Percentiles rank a stretch among this genome's conserved stretches.
Conservation (phyloP, 768 basidiomycete species). For the Tubosaeta brunneosetosa region DNA sequence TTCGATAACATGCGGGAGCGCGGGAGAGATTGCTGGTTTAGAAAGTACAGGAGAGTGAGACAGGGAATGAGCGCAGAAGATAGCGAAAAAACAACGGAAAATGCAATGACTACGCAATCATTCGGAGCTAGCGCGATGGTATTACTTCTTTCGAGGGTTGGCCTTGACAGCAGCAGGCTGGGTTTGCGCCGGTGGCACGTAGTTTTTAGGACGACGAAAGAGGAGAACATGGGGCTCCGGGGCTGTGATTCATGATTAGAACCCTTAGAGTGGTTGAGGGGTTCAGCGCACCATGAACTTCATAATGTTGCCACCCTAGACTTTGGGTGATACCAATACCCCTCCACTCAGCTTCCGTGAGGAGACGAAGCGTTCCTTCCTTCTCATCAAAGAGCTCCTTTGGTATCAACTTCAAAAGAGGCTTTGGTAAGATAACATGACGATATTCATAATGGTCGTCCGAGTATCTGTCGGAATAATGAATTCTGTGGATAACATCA, state of each 20-base stretch:
- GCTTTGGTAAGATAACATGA: constrained; percentile 95
- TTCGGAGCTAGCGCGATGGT: constrained; percentile 1
- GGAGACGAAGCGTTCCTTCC: constrained; percentile 72
- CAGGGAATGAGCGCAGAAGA: constrained; percentile 17
- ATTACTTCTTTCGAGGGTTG: constrained; percentile 43
- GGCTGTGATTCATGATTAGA: constrained; percentile 41
- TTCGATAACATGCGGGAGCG: constrained; percentile 7
- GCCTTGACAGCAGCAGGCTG: constrained; percentile 34
- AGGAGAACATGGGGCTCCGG: constrained; percentile 93
- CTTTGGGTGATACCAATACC: constrained; percentile 95
- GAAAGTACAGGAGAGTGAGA: constrained; percentile 9
- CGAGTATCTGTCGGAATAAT: constrained; percentile 88
- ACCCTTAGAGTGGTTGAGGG: not conserved
- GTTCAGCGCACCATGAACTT: constrained; percentile 76
- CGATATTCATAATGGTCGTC: constrained; percentile 94
- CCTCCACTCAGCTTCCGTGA: constrained; percentile 90
- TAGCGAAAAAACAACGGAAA: constrained; percentile 20
- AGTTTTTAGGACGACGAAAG: constrained; percentile 79
- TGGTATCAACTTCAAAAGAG: constrained; percentile 89
- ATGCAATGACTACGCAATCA: constrained; percentile 16
- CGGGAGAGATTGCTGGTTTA: constrained; percentile 4
- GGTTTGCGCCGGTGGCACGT: constrained; percentile 48
- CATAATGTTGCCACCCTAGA: constrained; percentile 95
- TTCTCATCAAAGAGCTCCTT: constrained; percentile 79
- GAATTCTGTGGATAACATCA: constrained; percentile 50